A percentile compares a stretch with the other conserved stretches of the same genome.
Evolutionary conservation across 2,329 filamentous ascomycete genomes (phyloP).

Genomic region (Fonsecaea nubica): DNA sequence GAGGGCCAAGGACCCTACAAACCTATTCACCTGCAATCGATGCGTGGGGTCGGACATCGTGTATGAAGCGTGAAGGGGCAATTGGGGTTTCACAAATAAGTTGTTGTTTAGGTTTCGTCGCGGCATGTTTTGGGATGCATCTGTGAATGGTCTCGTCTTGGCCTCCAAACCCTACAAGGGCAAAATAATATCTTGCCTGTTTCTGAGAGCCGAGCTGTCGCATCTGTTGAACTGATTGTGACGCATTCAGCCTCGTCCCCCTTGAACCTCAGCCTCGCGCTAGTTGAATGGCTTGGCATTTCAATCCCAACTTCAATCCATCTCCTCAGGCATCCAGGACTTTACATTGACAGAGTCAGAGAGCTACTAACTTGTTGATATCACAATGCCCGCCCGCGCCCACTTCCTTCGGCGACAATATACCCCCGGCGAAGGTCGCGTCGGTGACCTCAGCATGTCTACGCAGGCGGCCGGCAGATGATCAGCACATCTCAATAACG

Average conservation of each 20-base stretch:
- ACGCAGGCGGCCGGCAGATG: not conserved
- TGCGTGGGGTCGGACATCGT: slow-evolving; percentile 53
- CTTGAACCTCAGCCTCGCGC: not conserved
- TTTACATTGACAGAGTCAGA: too few species aligned
- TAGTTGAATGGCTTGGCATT: not conserved
- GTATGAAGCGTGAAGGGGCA: slow-evolving; percentile 33
- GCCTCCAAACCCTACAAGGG: not conserved
- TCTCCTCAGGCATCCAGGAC: not conserved
- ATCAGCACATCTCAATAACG: not conserved
- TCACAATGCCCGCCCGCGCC: not conserved
- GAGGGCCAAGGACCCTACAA: slow-evolving; percentile 53
- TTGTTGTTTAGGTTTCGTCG: too few species aligned
- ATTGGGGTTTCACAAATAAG: not conserved
- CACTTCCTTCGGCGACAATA: not conserved
- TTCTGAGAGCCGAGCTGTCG: not conserved
- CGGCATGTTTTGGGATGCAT: too few species aligned
- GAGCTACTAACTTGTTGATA: not conserved
- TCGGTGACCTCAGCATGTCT: not conserved
- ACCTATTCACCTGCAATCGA: slow-evolving; percentile 58
- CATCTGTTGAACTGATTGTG: not conserved
- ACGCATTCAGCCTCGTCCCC: not conserved
- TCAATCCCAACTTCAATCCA: not conserved
- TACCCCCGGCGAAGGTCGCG: not conserved
- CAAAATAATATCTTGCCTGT: not conserved
- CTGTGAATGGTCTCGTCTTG: not conserved